Conservation (phyloP, 2,329 filamentous ascomycete species). For the Davidsoniella virescens region DNA sequence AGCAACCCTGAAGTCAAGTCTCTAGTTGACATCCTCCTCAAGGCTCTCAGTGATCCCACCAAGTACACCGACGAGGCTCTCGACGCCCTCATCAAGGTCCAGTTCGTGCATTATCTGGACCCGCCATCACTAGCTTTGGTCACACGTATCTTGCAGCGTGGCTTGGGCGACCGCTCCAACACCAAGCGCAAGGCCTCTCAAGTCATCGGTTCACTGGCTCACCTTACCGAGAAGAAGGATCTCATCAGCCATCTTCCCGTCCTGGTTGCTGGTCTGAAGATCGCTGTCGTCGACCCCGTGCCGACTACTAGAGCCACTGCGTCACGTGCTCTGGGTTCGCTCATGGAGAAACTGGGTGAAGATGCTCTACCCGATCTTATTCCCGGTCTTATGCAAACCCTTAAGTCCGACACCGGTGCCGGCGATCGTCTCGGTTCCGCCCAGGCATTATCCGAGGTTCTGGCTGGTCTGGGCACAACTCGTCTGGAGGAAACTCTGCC, state of each 20-base stretch:
- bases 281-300: constrained; percentile 86
- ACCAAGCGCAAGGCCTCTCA: constrained; percentile 95
- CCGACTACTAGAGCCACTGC: constrained; percentile 92
- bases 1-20: constrained; percentile 94
- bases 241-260: constrained; percentile 82
- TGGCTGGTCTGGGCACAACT: constrained; percentile 82
- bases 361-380: constrained; percentile 94
- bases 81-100: constrained; percentile 91
- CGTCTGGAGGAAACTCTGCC: constrained; percentile 90
- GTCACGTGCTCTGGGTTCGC: constrained; percentile 83
- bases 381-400: constrained; percentile 88
- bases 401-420: constrained; percentile 92
- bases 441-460: constrained; percentile 88
- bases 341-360: constrained; percentile 96
- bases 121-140: constrained; percentile 88
- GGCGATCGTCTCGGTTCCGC: constrained; percentile 92
- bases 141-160: constrained; percentile 87
- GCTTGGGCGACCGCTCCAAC: constrained; percentile 74
- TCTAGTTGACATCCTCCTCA: constrained; percentile 78
- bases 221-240: constrained; percentile 92
- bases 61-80: constrained; percentile 93
- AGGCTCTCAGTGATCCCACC: constrained; percentile 91
- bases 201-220: constrained; percentile 93
- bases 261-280: constrained; percentile 73
- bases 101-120: constrained; percentile 96